Conservation (phyloP, 139 green algal genomes). For the Picochlorum sp. region DNA sequence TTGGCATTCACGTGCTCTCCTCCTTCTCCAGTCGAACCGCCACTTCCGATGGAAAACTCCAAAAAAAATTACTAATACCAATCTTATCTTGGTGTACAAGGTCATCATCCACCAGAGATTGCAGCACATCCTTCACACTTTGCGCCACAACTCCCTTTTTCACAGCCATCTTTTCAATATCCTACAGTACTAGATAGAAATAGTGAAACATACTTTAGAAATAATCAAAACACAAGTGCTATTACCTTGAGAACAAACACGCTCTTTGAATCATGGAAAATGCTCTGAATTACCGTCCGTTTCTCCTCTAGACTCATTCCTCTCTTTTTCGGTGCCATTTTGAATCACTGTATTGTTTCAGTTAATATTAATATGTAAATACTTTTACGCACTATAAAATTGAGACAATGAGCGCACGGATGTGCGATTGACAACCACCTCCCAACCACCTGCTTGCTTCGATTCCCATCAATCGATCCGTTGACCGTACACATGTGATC, state of each 20-base stretch:
- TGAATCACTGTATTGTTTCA: slow-evolving; percentile 14
- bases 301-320: slow-evolving; percentile 71
- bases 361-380: too few species aligned
- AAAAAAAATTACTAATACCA: slow-evolving; percentile 71
- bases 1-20: slow-evolving; percentile 11
- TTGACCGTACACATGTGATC: too few species aligned
- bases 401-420: too few species aligned
- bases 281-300: slow-evolving; percentile 44
- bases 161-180: slow-evolving; percentile 62
- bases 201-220: too few species aligned
- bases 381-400: too few species aligned
- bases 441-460: too few species aligned
- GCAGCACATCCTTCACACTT: slow-evolving; percentile 68
- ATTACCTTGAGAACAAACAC: slow-evolving; percentile 56
- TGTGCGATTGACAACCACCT: too few species aligned
- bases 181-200: neutral
- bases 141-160: slow-evolving; percentile 66
- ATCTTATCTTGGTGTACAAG: slow-evolving; percentile 72
- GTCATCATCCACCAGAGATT: slow-evolving; percentile 67
- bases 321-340: slow-evolving; percentile 34
- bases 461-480: too few species aligned
- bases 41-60: slow-evolving; percentile 63
- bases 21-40: slow-evolving; percentile 43
- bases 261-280: slow-evolving; percentile 62
- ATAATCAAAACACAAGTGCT: slow-evolving; percentile 2